Percentiles rank a stretch among this genome's conserved stretches.
Conservation (phyloP, 2,329 filamentous ascomycete genomes). For the Teratosphaeria destructans region DNA sequence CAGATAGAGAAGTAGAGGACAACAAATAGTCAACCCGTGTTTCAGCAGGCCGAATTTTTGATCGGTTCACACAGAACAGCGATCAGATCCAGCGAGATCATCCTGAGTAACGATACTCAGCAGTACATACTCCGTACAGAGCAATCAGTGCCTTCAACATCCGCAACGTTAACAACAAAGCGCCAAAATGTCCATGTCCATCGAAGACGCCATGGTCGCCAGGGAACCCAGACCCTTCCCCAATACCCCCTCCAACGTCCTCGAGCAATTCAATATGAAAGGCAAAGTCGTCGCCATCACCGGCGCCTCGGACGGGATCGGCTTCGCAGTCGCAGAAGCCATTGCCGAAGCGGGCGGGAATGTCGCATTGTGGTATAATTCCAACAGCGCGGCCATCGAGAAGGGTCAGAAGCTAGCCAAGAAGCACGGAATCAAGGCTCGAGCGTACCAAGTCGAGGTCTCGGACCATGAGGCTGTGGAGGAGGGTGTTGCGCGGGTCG, state of each 20-base stretch:
- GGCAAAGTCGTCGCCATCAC: slow-evolving; percentile 75
- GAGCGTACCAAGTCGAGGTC: slow-evolving; percentile 61
- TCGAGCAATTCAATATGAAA: slow-evolving; percentile 60
- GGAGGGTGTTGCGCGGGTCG: slow-evolving; percentile 61
- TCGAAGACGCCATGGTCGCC: slow-evolving; percentile 16
- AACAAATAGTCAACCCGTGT: too few relatives aligned
- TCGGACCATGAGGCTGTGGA: slow-evolving; percentile 54
- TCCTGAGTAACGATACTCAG: neutral
- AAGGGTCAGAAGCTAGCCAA: slow-evolving; percentile 10
- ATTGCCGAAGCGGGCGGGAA: slow-evolving; percentile 79
- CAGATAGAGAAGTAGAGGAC: too few relatives aligned
- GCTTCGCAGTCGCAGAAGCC: slow-evolving; percentile 81
- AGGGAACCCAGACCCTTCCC: slow-evolving; percentile 18
- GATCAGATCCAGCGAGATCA: too few relatives aligned
- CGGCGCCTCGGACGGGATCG: slow-evolving; percentile 75
- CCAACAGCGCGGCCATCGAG: slow-evolving; percentile 47
- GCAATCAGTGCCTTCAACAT: neutral
- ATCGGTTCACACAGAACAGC: too few relatives aligned
- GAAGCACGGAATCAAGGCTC: slow-evolving; percentile 13
- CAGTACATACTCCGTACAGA: neutral
- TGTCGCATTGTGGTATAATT: slow-evolving; percentile 81
- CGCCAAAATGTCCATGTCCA: slow-evolving; percentile 22
- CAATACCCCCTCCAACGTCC: slow-evolving; percentile 19
- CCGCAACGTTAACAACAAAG: neutral
- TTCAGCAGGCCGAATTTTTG: too few relatives aligned